Evolutionary conservation across 202 grass and related monocot genomes (phyloP), one percentile per base, ranked within the genome.

Genomic region (Saccharum hybrid): DNA sequence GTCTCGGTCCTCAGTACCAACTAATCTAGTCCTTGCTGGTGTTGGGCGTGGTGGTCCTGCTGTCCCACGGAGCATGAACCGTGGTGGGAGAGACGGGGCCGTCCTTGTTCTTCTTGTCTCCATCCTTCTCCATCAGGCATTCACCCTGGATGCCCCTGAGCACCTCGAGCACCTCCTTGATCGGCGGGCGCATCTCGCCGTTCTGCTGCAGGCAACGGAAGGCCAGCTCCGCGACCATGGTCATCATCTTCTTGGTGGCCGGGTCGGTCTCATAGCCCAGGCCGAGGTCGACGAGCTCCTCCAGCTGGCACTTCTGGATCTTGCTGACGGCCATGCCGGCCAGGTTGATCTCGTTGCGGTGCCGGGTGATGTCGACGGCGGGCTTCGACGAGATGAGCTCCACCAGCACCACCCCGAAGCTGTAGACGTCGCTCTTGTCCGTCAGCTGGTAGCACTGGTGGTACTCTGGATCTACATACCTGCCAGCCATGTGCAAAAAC

Each of bases 311-410:
- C 22, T 85, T 90, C 80, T 97, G 94, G 84, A 97, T 97, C 85
- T 46, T 89, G 81, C 57, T 94, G 74, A 97, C 78, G 66, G 94
- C 94, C 92, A 97, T 90, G 77, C 83, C 85, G 9, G 94, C 83
- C 69, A 97, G 84, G 61, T 92, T 97, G 78, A 97, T 92, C 81
- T 97, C 94, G 77, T 83, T 86, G 3, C 90, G 86, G 67, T 88
- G 72, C 30, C 94, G 57, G 19, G 80, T 92, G 72, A 97, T 87
- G 80, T 97, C 94, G 0, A 97, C 86, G 4, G 94, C 94, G 0
- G 83, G 94, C 78, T 90, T 97, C 1, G 94, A 94, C 62, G 94
- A 92, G 86, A 97, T 90, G 51, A 97, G 90, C 85, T 97, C 94
- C 39, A 94, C 81, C 31, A 97, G 84, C 3, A 97, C 90, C 0